These are phyloP conservation scores for Geosmithia putterillii DNA, from an alignment of 2,329 filamentous ascomycete species.

Conservation along the genomic window DNA sequence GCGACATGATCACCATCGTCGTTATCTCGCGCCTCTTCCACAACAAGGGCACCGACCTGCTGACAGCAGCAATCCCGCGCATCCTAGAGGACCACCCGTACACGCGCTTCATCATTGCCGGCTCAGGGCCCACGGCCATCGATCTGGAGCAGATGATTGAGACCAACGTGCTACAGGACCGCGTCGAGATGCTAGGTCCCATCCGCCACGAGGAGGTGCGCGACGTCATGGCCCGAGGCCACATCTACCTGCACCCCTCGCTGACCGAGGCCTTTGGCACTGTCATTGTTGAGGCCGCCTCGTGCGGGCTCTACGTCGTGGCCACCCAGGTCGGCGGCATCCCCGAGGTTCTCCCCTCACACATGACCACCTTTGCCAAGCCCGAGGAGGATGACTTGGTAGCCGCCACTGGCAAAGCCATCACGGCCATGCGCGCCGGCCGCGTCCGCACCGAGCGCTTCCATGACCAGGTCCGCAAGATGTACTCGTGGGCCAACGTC, in stretches of 20 bases:
- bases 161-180: slow-evolving; percentile 84
- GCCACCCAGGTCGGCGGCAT: slow-evolving; percentile 95
- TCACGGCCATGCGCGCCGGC: slow-evolving; percentile 72
- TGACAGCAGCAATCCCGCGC: slow-evolving; percentile 91
- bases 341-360: slow-evolving; percentile 83
- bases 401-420: slow-evolving; percentile 76
- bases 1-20: slow-evolving; percentile 88
- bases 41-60: slow-evolving; percentile 93
- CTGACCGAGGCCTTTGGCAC: slow-evolving; percentile 96
- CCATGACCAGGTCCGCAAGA: slow-evolving; percentile 92
- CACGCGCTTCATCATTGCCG: slow-evolving; percentile 92
- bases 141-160: slow-evolving; percentile 98
- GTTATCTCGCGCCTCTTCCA: slow-evolving; percentile 97
- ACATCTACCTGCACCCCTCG: slow-evolving; percentile 92
- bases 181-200: slow-evolving; percentile 82
- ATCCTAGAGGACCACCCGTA: slow-evolving; percentile 84
- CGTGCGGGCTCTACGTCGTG: slow-evolving; percentile 90
- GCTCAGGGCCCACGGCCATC: slow-evolving; percentile 91
- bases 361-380: slow-evolving; percentile 97
- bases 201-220: slow-evolving; percentile 93
- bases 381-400: slow-evolving; percentile 95
- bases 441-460: slow-evolving; percentile 87
- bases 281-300: slow-evolving; percentile 93
- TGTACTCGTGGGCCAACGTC: slow-evolving; percentile 98
- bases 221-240: slow-evolving; percentile 92